phyloP scores from a whole-genome alignment of 306 rosid species.

The Cotoneaster glaucophyllus region DNA sequence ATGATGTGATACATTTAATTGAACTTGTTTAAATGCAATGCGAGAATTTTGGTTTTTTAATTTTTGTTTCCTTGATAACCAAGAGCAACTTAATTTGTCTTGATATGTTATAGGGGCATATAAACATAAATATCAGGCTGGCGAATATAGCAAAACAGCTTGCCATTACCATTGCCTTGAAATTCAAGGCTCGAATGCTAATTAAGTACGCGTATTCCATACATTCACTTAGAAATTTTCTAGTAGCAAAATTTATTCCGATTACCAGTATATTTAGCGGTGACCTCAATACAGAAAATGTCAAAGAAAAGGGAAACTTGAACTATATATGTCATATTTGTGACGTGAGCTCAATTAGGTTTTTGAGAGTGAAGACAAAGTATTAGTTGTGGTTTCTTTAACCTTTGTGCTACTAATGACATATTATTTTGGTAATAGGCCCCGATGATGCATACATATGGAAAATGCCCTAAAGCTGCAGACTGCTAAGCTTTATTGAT shows the following conservation, averaged over 20 bases:
- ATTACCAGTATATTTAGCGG: background rate
- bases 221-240: background rate
- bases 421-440: background rate
- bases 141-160: background rate
- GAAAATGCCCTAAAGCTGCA: background rate
- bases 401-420: background rate
- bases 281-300: background rate
- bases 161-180: background rate
- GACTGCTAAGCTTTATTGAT: background rate
- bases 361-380: background rate
- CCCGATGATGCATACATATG: background rate
- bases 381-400: constrained; percentile 2
- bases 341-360: background rate
- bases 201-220: background rate
- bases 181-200: background rate
- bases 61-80: too few relatives aligned
- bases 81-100: background rate
- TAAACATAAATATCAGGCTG: background rate
- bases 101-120: background rate
- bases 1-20: background rate
- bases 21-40: background rate
- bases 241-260: background rate
- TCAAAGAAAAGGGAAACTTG: background rate
- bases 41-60: background rate
- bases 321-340: background rate